A percentile compares a stretch with the other conserved stretches of the same genome.
phyloP scores from a whole-genome alignment of 1,284 basidiomycete species.

The Rhizopogon parksii region DNA sequence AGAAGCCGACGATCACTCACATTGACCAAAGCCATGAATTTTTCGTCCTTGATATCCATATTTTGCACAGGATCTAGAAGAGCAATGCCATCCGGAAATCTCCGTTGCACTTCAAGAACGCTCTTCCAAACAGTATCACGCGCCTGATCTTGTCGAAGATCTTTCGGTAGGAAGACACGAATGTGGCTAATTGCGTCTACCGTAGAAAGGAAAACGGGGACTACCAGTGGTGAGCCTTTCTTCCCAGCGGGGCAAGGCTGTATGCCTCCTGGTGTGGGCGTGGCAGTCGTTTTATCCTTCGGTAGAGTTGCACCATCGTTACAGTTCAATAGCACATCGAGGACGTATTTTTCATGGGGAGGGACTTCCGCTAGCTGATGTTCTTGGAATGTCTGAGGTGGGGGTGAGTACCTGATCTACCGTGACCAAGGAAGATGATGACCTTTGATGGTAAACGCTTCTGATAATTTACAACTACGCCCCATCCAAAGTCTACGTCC shows the following conservation, averaged over 20 bases:
- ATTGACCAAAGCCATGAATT: constrained; percentile 82
- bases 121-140: constrained; percentile 87
- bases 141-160: constrained; percentile 70
- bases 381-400: constrained; percentile 22
- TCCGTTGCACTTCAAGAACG: constrained; percentile 81
- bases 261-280: constrained; percentile 62
- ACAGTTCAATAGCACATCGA: constrained; percentile 90
- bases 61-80: constrained; percentile 91
- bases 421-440: constrained; percentile 10
- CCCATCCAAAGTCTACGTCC: constrained; percentile 94
- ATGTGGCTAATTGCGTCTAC: constrained; percentile 84
- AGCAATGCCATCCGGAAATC: constrained; percentile 84
- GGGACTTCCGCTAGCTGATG: constrained; percentile 52
- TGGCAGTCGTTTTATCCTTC: constrained; percentile 51
- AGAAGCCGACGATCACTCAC: constrained; percentile 35
- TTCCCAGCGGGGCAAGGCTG: constrained; percentile 65
- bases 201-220: constrained; percentile 86
- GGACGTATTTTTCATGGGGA: constrained; percentile 86
- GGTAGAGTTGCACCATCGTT: constrained; percentile 58
- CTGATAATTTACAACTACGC: constrained; percentile 86
- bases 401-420: background rate
- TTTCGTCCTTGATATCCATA: constrained; percentile 95
- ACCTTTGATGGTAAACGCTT: constrained; percentile 78
- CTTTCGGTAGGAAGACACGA: constrained; percentile 85
- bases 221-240: constrained; percentile 79